Conservation (phyloP, 2,329 filamentous ascomycete species). For the Aspergillus persii region DNA sequence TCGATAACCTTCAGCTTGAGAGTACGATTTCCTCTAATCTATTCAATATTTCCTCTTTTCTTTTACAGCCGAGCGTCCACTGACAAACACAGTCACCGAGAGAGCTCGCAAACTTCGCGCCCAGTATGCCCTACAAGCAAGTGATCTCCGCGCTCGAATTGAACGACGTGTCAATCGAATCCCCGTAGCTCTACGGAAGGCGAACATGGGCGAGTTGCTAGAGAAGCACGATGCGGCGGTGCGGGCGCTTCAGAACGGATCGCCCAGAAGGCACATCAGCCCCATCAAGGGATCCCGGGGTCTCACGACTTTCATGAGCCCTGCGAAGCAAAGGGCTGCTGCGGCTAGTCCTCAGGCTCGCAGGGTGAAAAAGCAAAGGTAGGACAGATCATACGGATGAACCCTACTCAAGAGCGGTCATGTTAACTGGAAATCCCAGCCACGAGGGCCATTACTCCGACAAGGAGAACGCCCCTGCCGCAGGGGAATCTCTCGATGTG, state of each 20-base stretch:
- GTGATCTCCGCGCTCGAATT: constrained; percentile 78
- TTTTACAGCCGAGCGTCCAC: constrained; percentile 5
- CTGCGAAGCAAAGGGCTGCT: constrained; percentile 26
- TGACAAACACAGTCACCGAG: constrained; percentile 69
- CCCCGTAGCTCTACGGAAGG: constrained; percentile 72
- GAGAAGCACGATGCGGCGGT: constrained; percentile 45
- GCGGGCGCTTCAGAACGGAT: constrained; percentile 24
- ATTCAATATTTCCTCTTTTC: background rate
- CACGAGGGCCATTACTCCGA: constrained; percentile 63
- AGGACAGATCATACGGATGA: constrained; percentile 8
- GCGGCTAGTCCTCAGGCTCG: constrained; percentile 29
- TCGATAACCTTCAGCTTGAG: constrained; percentile 87
- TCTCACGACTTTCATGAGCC: constrained; percentile 29
- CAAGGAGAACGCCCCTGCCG: constrained; percentile 67
- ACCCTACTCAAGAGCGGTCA: background rate
- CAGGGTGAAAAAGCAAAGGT: constrained; percentile 33
- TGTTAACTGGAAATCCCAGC: constrained; percentile 43
- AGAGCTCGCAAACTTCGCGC: constrained; percentile 82
- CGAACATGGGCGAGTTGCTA: constrained; percentile 78
- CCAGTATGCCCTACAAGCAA: constrained; percentile 84
- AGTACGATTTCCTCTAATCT: constrained; percentile 53
- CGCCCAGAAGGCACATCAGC: constrained; percentile 32
- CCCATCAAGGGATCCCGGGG: constrained; percentile 30
- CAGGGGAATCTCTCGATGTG: constrained; percentile 42
- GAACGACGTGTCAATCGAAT: constrained; percentile 94